These are phyloP conservation scores for Tilletia caries DNA, from an alignment of 1,284 basidiomycete genomes.

Conservation along the genomic window DNA sequence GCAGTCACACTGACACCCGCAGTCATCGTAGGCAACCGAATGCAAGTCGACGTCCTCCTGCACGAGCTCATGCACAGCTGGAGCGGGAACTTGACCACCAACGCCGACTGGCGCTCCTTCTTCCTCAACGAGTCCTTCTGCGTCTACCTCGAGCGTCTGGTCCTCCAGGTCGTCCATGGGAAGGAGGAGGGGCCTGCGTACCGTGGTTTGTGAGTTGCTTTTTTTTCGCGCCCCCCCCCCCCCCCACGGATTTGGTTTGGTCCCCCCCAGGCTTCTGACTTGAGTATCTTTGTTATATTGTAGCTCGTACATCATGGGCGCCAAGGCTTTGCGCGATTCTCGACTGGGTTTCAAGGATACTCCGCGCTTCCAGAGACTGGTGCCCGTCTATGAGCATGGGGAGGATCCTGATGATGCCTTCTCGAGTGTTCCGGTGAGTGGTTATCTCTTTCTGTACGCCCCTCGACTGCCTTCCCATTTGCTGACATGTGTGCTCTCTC, in stretches of 20 bases:
- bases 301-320: conserved; percentile 68
- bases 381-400: conserved; percentile 76
- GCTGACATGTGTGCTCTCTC: conserved; percentile 60
- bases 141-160: conserved; percentile 83
- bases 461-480: conserved; percentile 62
- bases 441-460: conserved; percentile 20
- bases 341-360: conserved; percentile 58
- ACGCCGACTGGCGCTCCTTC: conserved; percentile 47
- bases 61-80: conserved; percentile 52
- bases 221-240: neutral
- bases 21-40: conserved; percentile 47
- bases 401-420: conserved; percentile 62
- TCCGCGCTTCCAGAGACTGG: conserved; percentile 77
- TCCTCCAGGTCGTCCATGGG: conserved; percentile 68
- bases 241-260: no score
- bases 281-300: no score
- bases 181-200: conserved; percentile 60
- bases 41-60: conserved; percentile 57
- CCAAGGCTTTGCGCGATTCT: conserved; percentile 70
- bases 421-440: conserved; percentile 18
- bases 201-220: conserved; percentile 63
- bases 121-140: conserved; percentile 69
- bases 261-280: no score
- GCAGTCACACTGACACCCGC: conserved; percentile 50
- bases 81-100: conserved; percentile 50